Evolutionary conservation across 371 early-diverging fungal species (phyloP).

Genomic region (Mortierella sp.): DNA sequence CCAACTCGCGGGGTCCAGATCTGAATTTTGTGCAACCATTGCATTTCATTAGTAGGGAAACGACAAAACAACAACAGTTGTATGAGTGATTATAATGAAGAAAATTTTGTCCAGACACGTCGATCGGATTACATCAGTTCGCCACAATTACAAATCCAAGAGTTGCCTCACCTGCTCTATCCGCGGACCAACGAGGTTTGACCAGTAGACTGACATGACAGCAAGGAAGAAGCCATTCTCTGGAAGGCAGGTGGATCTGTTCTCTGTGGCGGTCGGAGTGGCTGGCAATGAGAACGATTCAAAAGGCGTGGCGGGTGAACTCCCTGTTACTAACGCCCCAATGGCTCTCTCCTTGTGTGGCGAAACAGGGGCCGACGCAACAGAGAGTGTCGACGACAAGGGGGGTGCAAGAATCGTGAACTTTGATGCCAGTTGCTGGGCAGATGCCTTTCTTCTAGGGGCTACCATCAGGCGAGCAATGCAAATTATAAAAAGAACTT

Average conservation of each 20-base stretch:
- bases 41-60: constrained; percentile 36
- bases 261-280: constrained; percentile 54
- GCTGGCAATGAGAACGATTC: constrained; percentile 52
- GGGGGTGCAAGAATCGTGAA: constrained; percentile 52
- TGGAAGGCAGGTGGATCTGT: constrained; percentile 57
- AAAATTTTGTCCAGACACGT: background rate
- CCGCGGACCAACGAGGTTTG: constrained; percentile 73
- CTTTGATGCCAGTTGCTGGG: constrained; percentile 52
- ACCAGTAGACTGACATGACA: constrained; percentile 71
- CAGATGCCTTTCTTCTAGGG: constrained; percentile 43
- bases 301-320: constrained; percentile 34
- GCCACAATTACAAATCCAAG: background rate
- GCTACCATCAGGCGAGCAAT: constrained; percentile 15
- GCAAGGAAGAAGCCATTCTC: constrained; percentile 72
- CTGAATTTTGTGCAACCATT: constrained; percentile 38
- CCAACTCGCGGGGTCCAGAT: constrained; percentile 56
- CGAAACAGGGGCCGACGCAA: constrained; percentile 52
- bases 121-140: constrained; percentile 21
- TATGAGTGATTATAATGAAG: background rate
- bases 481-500: background rate
- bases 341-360: constrained; percentile 35
- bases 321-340: constrained; percentile 23
- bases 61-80: constrained; percentile 4
- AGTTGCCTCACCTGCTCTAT: constrained; percentile 65
- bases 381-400: constrained; percentile 31